Base-by-base conservation (phyloP, 495 filamentous ascomycete genomes). In the Bathelium albidoporum region DNA sequence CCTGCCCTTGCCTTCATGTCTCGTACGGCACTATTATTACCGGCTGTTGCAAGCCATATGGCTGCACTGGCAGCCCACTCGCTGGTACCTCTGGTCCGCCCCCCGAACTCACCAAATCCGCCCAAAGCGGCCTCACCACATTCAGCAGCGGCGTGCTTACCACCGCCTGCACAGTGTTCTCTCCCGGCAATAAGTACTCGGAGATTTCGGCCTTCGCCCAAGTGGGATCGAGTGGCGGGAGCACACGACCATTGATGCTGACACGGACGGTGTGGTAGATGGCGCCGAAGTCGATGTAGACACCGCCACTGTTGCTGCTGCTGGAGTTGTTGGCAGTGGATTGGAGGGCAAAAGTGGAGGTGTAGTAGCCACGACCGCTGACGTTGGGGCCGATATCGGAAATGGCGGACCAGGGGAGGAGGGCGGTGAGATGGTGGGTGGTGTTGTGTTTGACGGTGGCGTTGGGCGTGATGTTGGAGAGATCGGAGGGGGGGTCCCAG, bases 121-220 rank as follows among this genome's bases (percentile, higher is more conserved):
- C 28, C 26, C 55, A 59, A 34, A 66, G 39, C 14, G 61, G 61
- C 16, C 29, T 4, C 32, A 66, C n/a, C 1, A 44, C 64, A 52
- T 71, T 71, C 32, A 63, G 62, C 31, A 71, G 59, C 16, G 69
- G 62, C 29, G 69, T 71, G 29, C 60, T 63, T 11, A 71, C 67
- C 24, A 64, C 62, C 10, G 67, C 59, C 55, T 61, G 32, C 9
- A 71, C 11, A 31, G 29, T 53, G 43, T 71, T 64, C 53, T 39
- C 43, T 2, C 64, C 67, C 1, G 4, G 24, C 18, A 41, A 31
- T 20, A 71, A 12, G 10, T 52, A 41, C 4, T 20, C 12, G 11
- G 28, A 22, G 14, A 71, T 32, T 26, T 66, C 64, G 1, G 62
- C 58, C 22, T 62, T 60, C 14, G 69, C 52, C 32, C 62, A 59